Evolutionary conservation across 495 filamentous ascomycete genomes (phyloP).

Genomic region (Talaromyces thailandensis): DNA sequence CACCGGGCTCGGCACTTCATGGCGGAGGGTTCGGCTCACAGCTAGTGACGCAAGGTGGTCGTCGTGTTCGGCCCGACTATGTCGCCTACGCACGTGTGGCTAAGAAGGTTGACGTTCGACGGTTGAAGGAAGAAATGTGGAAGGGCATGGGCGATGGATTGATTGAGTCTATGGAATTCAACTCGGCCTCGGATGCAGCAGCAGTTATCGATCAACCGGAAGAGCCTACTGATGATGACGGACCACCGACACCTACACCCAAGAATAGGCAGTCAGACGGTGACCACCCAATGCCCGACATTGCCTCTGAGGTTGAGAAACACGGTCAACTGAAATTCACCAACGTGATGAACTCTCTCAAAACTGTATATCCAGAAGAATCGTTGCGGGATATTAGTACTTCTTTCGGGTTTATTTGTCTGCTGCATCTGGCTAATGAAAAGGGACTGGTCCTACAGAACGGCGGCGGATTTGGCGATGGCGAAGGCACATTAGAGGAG

Average conservation of each 20-base stretch:
- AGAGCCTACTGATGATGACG: constrained; percentile 21
- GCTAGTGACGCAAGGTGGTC: constrained; percentile 75
- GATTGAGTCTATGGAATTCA: constrained; percentile 27
- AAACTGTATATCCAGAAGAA: constrained; percentile 73
- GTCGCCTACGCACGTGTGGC: constrained; percentile 93
- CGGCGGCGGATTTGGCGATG: constrained; percentile 25
- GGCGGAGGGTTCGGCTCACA: constrained; percentile 76
- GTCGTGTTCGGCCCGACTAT: constrained; percentile 82
- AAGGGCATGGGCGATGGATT: constrained; percentile 60
- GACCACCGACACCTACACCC: constrained; percentile 27
- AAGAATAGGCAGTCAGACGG: constrained; percentile 6
- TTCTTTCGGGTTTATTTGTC: constrained; percentile 92
- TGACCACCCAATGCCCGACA: constrained; percentile 11
- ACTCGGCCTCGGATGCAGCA: constrained; percentile 20
- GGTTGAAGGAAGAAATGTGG: constrained; percentile 96
- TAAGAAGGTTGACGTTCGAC: constrained; percentile 96
- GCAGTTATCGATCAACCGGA: constrained; percentile 14
- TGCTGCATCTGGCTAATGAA: constrained; percentile 94
- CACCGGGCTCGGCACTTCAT: constrained; percentile 21
- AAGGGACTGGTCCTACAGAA: constrained; percentile 69
- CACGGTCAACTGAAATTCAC: constrained; percentile 69
- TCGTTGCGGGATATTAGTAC: constrained; percentile 92
- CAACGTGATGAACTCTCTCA: constrained; percentile 77
- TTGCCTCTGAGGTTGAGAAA: constrained; percentile 11
- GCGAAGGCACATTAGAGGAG: constrained; percentile 28